Base-by-base conservation (phyloP, 305 asterid species). In the Fraxinus paxiana region DNA sequence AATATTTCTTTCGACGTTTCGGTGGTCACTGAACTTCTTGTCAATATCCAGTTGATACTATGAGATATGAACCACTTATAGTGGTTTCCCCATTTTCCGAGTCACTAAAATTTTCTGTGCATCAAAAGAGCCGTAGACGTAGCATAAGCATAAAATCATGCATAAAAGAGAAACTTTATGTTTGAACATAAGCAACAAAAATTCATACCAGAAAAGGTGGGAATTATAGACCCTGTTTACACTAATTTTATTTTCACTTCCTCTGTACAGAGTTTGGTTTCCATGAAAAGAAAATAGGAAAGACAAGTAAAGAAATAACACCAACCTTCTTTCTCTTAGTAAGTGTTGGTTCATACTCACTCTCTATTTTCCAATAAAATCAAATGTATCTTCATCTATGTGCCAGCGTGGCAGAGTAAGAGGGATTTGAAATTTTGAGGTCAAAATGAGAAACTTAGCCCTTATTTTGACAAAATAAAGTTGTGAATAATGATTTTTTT, bases 1-100 rank as follows among this genome's bases (percentile, higher is more conserved):
- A 59, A 28, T 15, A 38, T 6, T 77, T 31, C 35, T 76, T 72
- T 17, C 20, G 26, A 22, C 46, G 48, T 65, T 65, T 26, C 6
- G 17, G n/a, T 59, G 38, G 35, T 46, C 63, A 67, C 20, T 78
- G n/a, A 20, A 76, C 51, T 15, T 48, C n/a, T 41, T 17, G 59
- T 22, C 41, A 34, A 15, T 56, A n/a, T 43, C 48, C 48, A 71
- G 37, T 71, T 22, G 17, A 33, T 75, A 41, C 56, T 56, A 74
- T 3, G 76, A 82, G 30, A 37, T 75, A 37, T 37, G 41, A 7
- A 77, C 26, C 24, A 77, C 65, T 22, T 54, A 15, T 24, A 76
- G 33, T 56, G 81, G 84, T 78, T 20, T 35, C 61, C 46, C 35
- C 33, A 37, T 67, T 79, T 33, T 69, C 81, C 70, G 37, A 22